Evolutionary conservation across 2,329 filamentous ascomycete genomes (phyloP), one percentile per base, ranked within the genome.

Genomic region (Clonostachys solani): DNA sequence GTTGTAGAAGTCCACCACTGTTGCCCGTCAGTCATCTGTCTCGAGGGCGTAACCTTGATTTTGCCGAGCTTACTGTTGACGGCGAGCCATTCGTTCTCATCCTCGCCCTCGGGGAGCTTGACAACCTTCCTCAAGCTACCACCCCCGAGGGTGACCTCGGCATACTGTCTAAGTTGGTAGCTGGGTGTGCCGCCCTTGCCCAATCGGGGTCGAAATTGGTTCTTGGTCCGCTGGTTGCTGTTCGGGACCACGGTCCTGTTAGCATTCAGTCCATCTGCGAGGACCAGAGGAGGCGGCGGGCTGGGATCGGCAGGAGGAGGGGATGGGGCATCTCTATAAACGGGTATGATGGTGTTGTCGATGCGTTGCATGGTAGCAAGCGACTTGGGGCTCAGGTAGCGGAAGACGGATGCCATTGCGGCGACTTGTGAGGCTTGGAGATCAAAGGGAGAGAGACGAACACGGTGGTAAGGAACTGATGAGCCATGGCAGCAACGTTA

Each of bases 1-100:
- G 75, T 99, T 99, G 82, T 99, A 99, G 71, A 99, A 99, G 71
- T 99, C 94, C 74, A 99, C 94, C 74, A 99, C 92, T 96, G 56
- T 19, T 19, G 47, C 38, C 41, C 12, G 18, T 49, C 40, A 46
- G 41, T 37, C 6, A 36, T 23, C 9, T 19, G 15, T 15, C 17
- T 12, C 17, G 18, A 12, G 15, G 3, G 37, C 12, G 35, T 34
- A 36, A 12, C 18, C 8, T 18, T 15, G 33, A 15, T 36, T 23
- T 4, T 29, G 12, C 10, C 5, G 15, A 16, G 56, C 83, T 58
- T 74, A 95, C 92, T 88, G 72, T 99, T 99, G 58, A 99, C 94
- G 29, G 94, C 94, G 51, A 99, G 72, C 94, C 94, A 99, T 70
- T 99, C 94, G 64, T 96, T 95, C 71, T 95, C 80, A 63, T 99